Conservation (phyloP, 2,329 filamentous ascomycete species). For the Sarocladiaceae sp. region DNA sequence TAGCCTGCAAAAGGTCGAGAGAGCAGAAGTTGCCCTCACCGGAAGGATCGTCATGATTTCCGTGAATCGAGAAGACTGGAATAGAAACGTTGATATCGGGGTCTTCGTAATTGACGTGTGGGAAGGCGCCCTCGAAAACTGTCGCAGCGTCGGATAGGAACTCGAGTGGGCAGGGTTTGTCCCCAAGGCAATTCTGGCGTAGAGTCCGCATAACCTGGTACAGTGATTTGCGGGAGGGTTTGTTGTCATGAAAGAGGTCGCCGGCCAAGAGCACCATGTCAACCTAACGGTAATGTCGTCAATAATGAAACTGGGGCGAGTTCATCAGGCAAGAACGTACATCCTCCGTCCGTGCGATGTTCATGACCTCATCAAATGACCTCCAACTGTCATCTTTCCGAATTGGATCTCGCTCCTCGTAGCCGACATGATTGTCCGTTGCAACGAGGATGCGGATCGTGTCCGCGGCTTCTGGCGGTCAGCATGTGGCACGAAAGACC, state of each 20-base stretch:
- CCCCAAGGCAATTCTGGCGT: slow-evolving; percentile 86
- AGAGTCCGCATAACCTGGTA: slow-evolving; percentile 96
- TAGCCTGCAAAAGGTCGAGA: slow-evolving; percentile 83
- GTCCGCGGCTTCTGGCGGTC: slow-evolving; percentile 49
- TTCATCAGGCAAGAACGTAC: slow-evolving; percentile 31
- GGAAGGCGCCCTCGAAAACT: slow-evolving; percentile 83
- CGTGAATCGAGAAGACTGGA: slow-evolving; percentile 96
- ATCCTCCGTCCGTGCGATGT: slow-evolving; percentile 75
- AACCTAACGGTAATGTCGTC: slow-evolving; percentile 42
- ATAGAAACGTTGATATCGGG: slow-evolving; percentile 95
- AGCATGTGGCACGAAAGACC: not conserved
- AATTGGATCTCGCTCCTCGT: slow-evolving; percentile 84
- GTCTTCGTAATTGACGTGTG: slow-evolving; percentile 97
- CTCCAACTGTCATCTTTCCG: slow-evolving; percentile 97
- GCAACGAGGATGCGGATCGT: slow-evolving; percentile 91
- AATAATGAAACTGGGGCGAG: not conserved
- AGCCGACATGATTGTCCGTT: slow-evolving; percentile 97
- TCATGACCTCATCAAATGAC: slow-evolving; percentile 93
- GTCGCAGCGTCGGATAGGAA: slow-evolving; percentile 90
- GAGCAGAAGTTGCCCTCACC: slow-evolving; percentile 90
- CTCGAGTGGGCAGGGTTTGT: slow-evolving; percentile 92
- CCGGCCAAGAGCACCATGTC: slow-evolving; percentile 96
- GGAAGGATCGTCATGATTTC: slow-evolving; percentile 97
- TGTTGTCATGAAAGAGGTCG: slow-evolving; percentile 97
- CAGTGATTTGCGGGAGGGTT: slow-evolving; percentile 90